A percentile compares a stretch with the other conserved stretches of the same genome.
Evolutionary conservation across 2,329 filamentous ascomycete species (phyloP).

Genomic region (Coleophoma cylindrospora): DNA sequence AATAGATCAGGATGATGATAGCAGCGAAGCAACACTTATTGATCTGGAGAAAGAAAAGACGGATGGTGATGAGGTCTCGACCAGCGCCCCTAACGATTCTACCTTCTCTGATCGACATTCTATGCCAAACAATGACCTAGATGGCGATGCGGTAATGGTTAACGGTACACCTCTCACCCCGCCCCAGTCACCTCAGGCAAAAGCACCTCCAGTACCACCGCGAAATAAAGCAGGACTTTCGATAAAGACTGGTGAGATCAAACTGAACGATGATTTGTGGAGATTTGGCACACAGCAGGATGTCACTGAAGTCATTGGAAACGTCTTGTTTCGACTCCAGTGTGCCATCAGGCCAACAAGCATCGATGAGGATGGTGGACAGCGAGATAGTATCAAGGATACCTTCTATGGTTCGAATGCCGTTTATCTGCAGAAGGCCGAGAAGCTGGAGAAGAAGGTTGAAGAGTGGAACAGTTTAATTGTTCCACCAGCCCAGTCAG

Average conservation of each 20-base stretch:
- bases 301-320: constrained; percentile 92
- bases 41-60: constrained; percentile 17
- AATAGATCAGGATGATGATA: constrained; percentile 18
- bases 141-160: constrained; percentile 25
- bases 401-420: constrained; percentile 59
- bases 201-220: constrained; percentile 27
- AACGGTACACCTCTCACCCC: constrained; percentile 25
- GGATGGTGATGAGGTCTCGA: constrained; percentile 13
- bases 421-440: constrained; percentile 51
- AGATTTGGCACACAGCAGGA: constrained; percentile 66
- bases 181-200: constrained; percentile 10
- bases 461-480: constrained; percentile 49
- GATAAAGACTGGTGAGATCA: constrained; percentile 22
- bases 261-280: constrained; percentile 25
- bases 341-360: constrained; percentile 75
- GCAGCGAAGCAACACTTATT: constrained; percentile 33
- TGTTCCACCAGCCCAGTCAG: constrained; percentile 48
- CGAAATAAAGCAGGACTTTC: constrained; percentile 26
- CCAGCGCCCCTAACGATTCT: no score
- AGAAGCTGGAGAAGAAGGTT: constrained; percentile 34
- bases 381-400: constrained; percentile 74
- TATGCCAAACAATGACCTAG: not conserved
- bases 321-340: constrained; percentile 85
- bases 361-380: constrained; percentile 62
- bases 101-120: not conserved